phyloP scores from a whole-genome alignment of 352 stramenopile species.

The Globisporangium alternatum region DNA sequence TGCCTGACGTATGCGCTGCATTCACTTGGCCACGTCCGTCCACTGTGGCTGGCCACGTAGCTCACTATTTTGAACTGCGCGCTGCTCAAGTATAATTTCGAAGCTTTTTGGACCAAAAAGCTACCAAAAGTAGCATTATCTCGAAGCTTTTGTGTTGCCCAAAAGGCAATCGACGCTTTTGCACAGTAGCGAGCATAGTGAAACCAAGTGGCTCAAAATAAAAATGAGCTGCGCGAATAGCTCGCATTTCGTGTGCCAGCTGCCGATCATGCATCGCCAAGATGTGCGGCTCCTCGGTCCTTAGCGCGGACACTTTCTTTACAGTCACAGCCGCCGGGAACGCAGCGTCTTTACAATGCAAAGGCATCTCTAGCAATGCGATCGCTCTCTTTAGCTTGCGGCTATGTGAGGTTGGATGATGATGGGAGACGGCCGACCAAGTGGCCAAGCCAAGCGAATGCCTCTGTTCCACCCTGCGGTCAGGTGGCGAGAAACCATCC shows the following conservation, averaged over 20 bases:
- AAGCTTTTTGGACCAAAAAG: too few species aligned
- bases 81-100: too few species aligned
- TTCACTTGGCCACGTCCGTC: too few species aligned
- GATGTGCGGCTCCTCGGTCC: background rate
- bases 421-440: background rate
- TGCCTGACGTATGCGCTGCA: too few species aligned
- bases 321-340: background rate
- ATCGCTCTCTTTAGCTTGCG: background rate
- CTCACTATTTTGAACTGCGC: too few species aligned
- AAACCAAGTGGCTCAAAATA: background rate
- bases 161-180: background rate
- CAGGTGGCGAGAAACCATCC: slow-evolving; percentile 10
- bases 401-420: background rate
- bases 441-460: background rate
- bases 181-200: background rate
- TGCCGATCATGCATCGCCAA: background rate
- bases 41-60: too few species aligned
- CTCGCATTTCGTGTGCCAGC: background rate
- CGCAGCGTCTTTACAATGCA: background rate
- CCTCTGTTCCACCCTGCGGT: background rate
- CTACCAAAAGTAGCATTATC: background rate
- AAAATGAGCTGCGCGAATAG: background rate
- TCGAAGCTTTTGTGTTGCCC: background rate
- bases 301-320: background rate
- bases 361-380: background rate